phyloP scores from a whole-genome alignment of 495 filamentous ascomycete genomes.

The Lasiosphaeria hispida region DNA sequence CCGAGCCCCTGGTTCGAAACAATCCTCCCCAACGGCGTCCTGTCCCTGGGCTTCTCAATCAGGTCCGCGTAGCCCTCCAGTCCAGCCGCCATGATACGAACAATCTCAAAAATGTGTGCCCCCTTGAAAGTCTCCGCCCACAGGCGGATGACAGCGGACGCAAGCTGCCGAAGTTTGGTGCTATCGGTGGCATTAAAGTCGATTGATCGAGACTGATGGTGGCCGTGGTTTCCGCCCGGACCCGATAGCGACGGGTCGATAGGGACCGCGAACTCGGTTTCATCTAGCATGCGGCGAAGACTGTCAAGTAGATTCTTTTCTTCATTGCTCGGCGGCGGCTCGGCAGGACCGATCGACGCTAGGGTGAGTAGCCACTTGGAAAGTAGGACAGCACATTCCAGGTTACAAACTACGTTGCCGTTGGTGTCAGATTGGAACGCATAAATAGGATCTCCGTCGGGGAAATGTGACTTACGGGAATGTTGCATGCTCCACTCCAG shows the following conservation, averaged over 20 bases:
- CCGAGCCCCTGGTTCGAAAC: slow-evolving; percentile 19
- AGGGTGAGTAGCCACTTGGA: slow-evolving; percentile 52
- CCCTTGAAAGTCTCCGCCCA: slow-evolving; percentile 70
- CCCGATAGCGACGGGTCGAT: slow-evolving; percentile 48
- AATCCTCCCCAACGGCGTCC: slow-evolving; percentile 42
- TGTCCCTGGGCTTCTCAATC: slow-evolving; percentile 54
- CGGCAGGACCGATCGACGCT: slow-evolving; percentile 41
- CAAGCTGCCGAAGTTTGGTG: slow-evolving; percentile 57
- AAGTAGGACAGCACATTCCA: slow-evolving; percentile 68
- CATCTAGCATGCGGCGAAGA: slow-evolving; percentile 71
- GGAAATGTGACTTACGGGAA: slow-evolving; percentile 44
- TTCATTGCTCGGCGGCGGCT: slow-evolving; percentile 49
- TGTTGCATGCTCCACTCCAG: slow-evolving; percentile 72
- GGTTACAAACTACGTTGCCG: slow-evolving; percentile 51
- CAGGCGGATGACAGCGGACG: slow-evolving; percentile 59
- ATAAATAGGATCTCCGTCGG: neutral
- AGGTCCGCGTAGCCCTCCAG: slow-evolving; percentile 65
- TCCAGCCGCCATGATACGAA: slow-evolving; percentile 59
- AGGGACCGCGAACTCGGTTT: slow-evolving; percentile 68
- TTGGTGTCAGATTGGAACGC: slow-evolving; percentile 4
- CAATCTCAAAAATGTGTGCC: slow-evolving; percentile 65
- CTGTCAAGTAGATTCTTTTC: slow-evolving; percentile 64
- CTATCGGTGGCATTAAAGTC: slow-evolving; percentile 43
- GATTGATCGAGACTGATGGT: slow-evolving; percentile 34
- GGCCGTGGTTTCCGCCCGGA: slow-evolving; percentile 20